Evolutionary conservation across 177 flowering plant genomes (phyloP), one percentile per base, ranked within the genome.

Genomic region (Vitis hybrid): DNA sequence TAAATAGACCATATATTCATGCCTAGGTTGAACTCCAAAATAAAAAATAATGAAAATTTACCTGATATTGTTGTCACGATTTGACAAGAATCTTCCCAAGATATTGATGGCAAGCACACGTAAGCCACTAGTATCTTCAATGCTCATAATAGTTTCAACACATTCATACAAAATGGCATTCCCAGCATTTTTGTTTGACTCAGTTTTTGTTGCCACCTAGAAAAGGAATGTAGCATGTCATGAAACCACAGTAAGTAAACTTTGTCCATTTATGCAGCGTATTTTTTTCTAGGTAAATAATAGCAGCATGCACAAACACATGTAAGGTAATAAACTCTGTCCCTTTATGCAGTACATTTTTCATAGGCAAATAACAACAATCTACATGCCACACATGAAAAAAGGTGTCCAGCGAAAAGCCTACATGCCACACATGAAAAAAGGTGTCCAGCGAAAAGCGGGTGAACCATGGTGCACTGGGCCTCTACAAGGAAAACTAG

Each of bases 61-160:
- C 98, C 99, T 92, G 86, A 94, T 96, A 83, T 96, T 96, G 82
- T 96, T 96, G 85, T 96, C 99, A 66, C 98, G 97, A 72, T 92
- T 94, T 67, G 99, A 93, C 83, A 96, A 83, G 82, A 96, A 96
- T 83, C 96, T 88, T 76, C 99, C 99, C 83, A 96, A 80, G 68
- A 96, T 96, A 84, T 94, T 96, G 70, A 96, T 90, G 66, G 98
- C 98, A 76, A 96, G 99, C 60, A 96, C 97, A 70, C 98, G 89
- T 66, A 96, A 84, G 51, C 99, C 99, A 74, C 98, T 87, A 83
- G 81, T 96, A 75, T 93, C 98, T 86, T 96, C 97, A 72, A 96
- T 87, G 65, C 88, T 84, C 99, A 96, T 94, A 56, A 96, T 96
- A 60, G 97, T 87, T 77, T 89, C 89, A 74, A 96, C 97, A 79